Base-by-base conservation (phyloP, 192 early-diverging fungal genomes). In the Linnemannia elongata region DNA sequence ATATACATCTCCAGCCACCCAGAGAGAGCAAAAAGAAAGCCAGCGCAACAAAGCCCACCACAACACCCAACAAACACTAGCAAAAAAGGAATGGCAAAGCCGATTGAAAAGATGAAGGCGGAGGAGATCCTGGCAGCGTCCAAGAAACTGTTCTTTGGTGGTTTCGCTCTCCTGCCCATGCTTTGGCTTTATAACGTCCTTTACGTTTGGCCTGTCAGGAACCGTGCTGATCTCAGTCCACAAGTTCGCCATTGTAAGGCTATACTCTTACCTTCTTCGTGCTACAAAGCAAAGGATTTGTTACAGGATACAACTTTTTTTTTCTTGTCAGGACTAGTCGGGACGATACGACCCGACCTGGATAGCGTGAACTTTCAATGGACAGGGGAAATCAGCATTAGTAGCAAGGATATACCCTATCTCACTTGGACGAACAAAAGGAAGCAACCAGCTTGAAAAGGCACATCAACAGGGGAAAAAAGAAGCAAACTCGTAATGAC, bases 141-240 rank as follows among this genome's bases (percentile, higher is more conserved):
- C 69, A 92, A 91, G 75, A 90, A 89, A 52, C 92, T 94, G 78
- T 96, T 96, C 75, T 88, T 81, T 60, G 90, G 88, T 7, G 92
- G 92, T 0, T 91, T 90, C 73, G 77, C 81, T 22, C 88, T 92
- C 60, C 82, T 95, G 17, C 95, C 95, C 2, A 91, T 93, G 74
- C 87, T 96, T 54, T 96, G 95, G 95, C 85, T 96, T 18, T 90
- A 95, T 55, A 96, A 96, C 79, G 88, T 92, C 74, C 82, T 94
- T 30, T 94, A 96, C 76, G 83, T 96, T 69, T 94, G 91, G 82
- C 91, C 91, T 20, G 89, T 88, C 6, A 88, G 89, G 36, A 89
- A 91, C 66, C 85, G 92, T 33, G 49, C 68, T n/a, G 90, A 93
- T 54, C 85, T 92, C 55, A 85, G 86, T 72, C 81, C 77, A n/a